Conservation (phyloP, 2,329 filamentous ascomycete genomes). For the Sarocladiaceae sp. region DNA sequence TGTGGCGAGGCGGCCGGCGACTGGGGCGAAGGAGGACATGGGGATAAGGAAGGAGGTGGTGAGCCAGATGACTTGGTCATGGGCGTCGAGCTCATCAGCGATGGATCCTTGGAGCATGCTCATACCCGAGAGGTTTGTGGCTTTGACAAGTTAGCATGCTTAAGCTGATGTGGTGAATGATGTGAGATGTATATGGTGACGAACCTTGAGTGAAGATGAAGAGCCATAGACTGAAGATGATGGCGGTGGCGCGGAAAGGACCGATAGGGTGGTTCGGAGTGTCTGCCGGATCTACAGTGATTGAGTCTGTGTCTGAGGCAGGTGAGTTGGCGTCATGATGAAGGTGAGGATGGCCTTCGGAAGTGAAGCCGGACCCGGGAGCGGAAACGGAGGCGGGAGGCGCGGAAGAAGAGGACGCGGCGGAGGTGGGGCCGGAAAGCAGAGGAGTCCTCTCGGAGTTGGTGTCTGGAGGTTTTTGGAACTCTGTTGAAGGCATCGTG, state of each 20-base stretch:
- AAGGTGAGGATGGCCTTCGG: too few species aligned
- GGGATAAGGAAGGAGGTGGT: constrained; percentile 66
- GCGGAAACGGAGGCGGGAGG: background rate
- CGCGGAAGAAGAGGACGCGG: background rate
- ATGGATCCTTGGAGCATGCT: constrained; percentile 75
- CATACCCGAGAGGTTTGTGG: constrained; percentile 71
- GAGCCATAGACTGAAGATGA: constrained; percentile 47
- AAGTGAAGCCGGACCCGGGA: too few species aligned
- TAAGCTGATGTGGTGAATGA: constrained; percentile 6
- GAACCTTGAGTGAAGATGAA: constrained; percentile 56
- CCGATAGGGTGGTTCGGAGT: constrained; percentile 19
- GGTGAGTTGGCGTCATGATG: background rate
- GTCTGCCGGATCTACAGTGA: background rate
- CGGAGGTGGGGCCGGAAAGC: constrained; percentile 11
- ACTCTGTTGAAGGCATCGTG: background rate
- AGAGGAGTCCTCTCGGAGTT: constrained; percentile 20
- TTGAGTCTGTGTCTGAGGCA: background rate
- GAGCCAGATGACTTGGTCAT: constrained; percentile 71
- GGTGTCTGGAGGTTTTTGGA: too few species aligned
- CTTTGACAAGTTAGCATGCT: constrained; percentile 25
- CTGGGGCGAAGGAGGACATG: constrained; percentile 57
- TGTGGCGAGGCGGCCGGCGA: constrained; percentile 65
- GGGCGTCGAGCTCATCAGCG: constrained; percentile 67
- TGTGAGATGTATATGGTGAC: constrained; percentile 11
- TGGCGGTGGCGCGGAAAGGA: constrained; percentile 31